Conservation (phyloP, 1,284 basidiomycete species). For the Sanghuangporus weigelae region DNA sequence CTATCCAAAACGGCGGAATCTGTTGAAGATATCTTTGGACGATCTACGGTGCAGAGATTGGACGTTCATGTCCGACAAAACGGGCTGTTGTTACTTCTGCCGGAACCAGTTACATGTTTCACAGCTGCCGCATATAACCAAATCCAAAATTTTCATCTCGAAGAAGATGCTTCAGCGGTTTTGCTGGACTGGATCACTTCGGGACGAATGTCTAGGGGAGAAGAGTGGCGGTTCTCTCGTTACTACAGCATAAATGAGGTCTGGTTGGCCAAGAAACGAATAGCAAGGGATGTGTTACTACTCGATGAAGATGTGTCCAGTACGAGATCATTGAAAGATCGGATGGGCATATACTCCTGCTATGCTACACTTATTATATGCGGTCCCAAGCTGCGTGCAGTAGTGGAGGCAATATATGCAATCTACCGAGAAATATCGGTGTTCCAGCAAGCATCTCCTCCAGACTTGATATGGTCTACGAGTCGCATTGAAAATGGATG, state of each 20-base stretch:
- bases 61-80: constrained; percentile 46
- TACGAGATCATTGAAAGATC: constrained; percentile 48
- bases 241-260: constrained; percentile 89
- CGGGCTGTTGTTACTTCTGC: constrained; percentile 73
- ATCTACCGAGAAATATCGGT: constrained; percentile 57
- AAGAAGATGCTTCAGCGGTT: constrained; percentile 54
- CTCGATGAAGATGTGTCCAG: constrained; percentile 37
- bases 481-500: constrained; percentile 48
- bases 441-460: constrained; percentile 48
- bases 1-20: constrained; percentile 31
- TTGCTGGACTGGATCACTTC: constrained; percentile 91
- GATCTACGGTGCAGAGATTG: constrained; percentile 46
- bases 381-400: constrained; percentile 49
- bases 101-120: constrained; percentile 91
- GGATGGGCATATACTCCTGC: constrained; percentile 73
- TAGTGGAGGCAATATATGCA: constrained; percentile 41
- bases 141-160: constrained; percentile 67
- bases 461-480: constrained; percentile 75
- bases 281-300: constrained; percentile 74
- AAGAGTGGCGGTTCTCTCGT: constrained; percentile 84
- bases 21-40: constrained; percentile 24
- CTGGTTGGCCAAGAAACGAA: constrained; percentile 51
- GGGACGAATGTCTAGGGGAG: constrained; percentile 72
- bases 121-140: constrained; percentile 78
- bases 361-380: constrained; percentile 79